phyloP scores from a whole-genome alignment of 108 stramenopile species.

The Ochromonas danica region DNA sequence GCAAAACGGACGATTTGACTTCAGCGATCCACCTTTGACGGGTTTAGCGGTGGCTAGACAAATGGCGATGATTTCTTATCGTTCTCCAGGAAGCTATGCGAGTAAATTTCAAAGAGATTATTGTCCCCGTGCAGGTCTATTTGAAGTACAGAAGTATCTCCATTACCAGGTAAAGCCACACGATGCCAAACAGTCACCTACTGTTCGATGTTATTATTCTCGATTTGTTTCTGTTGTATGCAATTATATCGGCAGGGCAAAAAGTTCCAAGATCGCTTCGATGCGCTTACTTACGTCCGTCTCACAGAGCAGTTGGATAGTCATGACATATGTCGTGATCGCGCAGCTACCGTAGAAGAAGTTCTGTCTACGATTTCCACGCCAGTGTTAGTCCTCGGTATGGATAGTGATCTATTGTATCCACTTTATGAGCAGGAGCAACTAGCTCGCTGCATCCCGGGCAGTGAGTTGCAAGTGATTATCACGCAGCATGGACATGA shows the following conservation, averaged over 20 bases:
- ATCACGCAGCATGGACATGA: conserved; percentile 81
- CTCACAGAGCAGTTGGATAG: conserved; percentile 86
- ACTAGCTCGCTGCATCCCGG: conserved; percentile 66
- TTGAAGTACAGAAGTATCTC: conserved; percentile 80
- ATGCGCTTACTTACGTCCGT: conserved; percentile 84
- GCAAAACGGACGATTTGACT: conserved; percentile 61
- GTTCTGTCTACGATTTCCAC: conserved; percentile 34
- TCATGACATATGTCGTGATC: conserved; percentile 67
- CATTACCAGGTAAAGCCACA: conserved; percentile 64
- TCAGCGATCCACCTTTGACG: conserved; percentile 61
- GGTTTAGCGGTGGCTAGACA: conserved; percentile 83
- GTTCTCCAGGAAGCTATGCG: conserved; percentile 73
- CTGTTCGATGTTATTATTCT: no score
- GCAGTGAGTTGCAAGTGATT: conserved; percentile 69
- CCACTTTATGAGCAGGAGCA: conserved; percentile 79
- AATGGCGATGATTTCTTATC: conserved; percentile 86
- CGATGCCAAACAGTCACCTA: neutral
- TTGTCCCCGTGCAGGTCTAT: conserved; percentile 63
- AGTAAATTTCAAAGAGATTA: conserved; percentile 72
- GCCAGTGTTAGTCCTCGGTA: conserved; percentile 77
- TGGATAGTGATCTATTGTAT: conserved; percentile 82
- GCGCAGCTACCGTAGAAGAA: conserved; percentile 41
- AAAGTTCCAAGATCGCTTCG: conserved; percentile 81
- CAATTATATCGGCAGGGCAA: no score
- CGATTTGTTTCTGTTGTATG: no score